Base-by-base conservation (phyloP, 441 rosid genomes). In the Croton laevigatus region DNA sequence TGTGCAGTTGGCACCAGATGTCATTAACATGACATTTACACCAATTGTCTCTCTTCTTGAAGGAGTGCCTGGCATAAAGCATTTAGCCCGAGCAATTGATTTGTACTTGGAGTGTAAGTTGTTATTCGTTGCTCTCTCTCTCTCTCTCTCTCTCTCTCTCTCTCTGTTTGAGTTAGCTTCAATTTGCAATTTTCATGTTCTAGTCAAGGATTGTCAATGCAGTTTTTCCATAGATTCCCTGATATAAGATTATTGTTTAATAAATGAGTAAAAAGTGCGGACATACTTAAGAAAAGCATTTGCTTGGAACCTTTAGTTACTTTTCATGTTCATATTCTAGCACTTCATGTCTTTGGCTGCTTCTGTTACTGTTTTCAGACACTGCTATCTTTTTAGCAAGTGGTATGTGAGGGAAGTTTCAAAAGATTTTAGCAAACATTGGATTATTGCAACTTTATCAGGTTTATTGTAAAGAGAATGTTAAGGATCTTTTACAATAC, bases 21-120 rank as follows among this genome's bases (percentile, higher is more conserved):
- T 89, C 71, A 89, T 89, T 52, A 85, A 83, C 74, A 89, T 89
- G 95, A 78, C 92, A 42, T 89, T 89, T 78, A 46, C 70, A 36
- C 91, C 95, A 48, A 86, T 89, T 32, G 76, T 83, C 59, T 77
- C 85, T 70, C 86, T 89, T 55, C 85, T 87, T 17, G 88, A 86
- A 61, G 92, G 89, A 60, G 73, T 87, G 53, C 69, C 83, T 48
- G 92, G 95, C 68, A 79, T 81, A 80, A 88, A 89, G 72, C 81
- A 86, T 80, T 76, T 89, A 42, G 64, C 84, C 67, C 83, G 81
- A 62, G 92, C 95, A 49, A 86, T 86, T 36, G 76, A 78, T 76
- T 81, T 84, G 27, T 89, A 89, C 68, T 86, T 87, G 70, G 88
- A 84, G 72, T 84, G 95, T 89, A 83, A 84, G 89, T 68, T 60